Evolutionary conservation across 2,329 filamentous ascomycete genomes (phyloP), one percentile per base, ranked within the genome.

Genomic region (Penicillium verrucosum): DNA sequence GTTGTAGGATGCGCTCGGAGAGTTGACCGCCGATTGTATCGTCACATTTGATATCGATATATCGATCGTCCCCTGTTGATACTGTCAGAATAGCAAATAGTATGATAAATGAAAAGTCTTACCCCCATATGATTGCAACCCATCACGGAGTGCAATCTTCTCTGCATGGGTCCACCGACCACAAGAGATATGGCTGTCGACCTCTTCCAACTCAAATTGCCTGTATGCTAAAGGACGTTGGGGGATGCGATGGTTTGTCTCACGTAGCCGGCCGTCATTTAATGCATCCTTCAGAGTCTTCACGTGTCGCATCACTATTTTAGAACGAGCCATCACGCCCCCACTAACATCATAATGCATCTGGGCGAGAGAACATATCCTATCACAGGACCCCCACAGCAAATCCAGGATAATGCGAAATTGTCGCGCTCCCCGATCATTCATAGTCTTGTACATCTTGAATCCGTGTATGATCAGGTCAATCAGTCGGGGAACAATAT

Each of bases 401-500:
- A 66, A 18, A 25, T 62, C 48, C 7, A 66, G 40, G 1, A 27
- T 36, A 4, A 43, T 41, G 43, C 54, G 18, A 10, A 60, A 36
- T 29, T 63, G 54, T 7, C 32, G 42, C 18, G 34, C 23, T 18
- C 40, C 58, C 23, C 41, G n/a, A 12, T 51, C 21, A 10, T 56
- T 40, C 12, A 45, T n/a, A 11, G 12, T 51, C 21, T 32, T 59
- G 38, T 55, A 58, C 3, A 47, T 18, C 27, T 38, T 45, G 54
- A 65, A 66, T 23, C 51, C 56, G n/a, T 51, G 44, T 11, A 52
- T 41, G 2, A 58, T n/a, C 21, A 64, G 30, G 10, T 53, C 56
- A 29, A 61, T 56, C 10, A 65, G 30, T 11, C 46, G 51, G 11
- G 61, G 52, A 14, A 62, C 23, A 9, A 65, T 37, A 34, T 65